Percentiles rank a stretch among this genome's conserved stretches.
Conservation (phyloP, 495 filamentous ascomycete species). For the Aspergillus heteromorphus region DNA sequence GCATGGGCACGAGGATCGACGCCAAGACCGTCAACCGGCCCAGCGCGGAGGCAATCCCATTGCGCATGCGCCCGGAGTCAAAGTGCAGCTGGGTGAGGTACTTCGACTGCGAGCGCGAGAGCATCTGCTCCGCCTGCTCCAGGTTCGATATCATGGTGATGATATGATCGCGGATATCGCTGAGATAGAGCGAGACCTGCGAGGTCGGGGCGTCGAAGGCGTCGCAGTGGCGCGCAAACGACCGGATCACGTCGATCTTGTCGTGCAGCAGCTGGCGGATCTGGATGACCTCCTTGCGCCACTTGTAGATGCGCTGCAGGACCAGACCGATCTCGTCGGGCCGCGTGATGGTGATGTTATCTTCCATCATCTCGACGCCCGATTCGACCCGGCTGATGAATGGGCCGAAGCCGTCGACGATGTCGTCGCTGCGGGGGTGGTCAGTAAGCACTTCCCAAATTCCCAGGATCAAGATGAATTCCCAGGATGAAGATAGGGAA, state of each 20-base stretch:
- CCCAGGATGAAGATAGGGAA: no score
- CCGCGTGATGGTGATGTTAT: slow-evolving; percentile 76
- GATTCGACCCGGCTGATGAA: slow-evolving; percentile 70
- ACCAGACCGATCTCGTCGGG: slow-evolving; percentile 74
- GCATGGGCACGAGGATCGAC: slow-evolving; percentile 82
- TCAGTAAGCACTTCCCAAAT: background rate
- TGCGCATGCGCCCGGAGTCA: slow-evolving; percentile 71
- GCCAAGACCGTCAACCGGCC: slow-evolving; percentile 83
- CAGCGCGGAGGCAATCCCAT: slow-evolving; percentile 65
- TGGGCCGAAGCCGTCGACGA: slow-evolving; percentile 86
- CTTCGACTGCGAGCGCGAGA: slow-evolving; percentile 79
- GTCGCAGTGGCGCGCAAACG: slow-evolving; percentile 91
- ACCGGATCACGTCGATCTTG: slow-evolving; percentile 89
- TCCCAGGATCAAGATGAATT: no score
- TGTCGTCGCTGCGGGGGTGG: slow-evolving; percentile 62
- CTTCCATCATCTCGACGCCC: slow-evolving; percentile 82
- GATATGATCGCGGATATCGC: slow-evolving; percentile 93
- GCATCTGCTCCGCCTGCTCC: slow-evolving; percentile 87
- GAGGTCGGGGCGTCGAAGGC: slow-evolving; percentile 74
- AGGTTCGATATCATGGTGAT: slow-evolving; percentile 93
- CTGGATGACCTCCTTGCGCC: slow-evolving; percentile 81
- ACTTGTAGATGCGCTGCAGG: slow-evolving; percentile 75
- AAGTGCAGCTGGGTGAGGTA: slow-evolving; percentile 85
- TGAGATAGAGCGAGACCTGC: slow-evolving; percentile 85
- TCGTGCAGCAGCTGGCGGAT: slow-evolving; percentile 82